These are phyloP conservation scores for Nitzschia sp. DNA, from an alignment of 108 stramenopile species.

Conservation along the genomic window DNA sequence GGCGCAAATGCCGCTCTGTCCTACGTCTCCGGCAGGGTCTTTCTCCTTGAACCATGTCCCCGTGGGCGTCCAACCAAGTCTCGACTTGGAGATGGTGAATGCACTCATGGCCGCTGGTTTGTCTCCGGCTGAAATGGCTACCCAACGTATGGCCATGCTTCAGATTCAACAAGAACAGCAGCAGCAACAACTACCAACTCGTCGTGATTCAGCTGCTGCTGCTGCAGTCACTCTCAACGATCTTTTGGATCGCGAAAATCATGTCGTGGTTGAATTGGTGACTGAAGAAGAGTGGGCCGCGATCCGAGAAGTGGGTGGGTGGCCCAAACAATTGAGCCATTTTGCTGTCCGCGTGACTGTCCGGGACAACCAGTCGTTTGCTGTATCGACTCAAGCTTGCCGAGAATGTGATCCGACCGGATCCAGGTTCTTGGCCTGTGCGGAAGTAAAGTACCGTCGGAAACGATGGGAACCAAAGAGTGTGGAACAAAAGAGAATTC, in stretches of 20 bases:
- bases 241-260: slow-evolving; percentile 78
- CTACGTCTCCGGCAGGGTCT: slow-evolving; percentile 17
- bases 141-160: slow-evolving; percentile 67
- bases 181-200: slow-evolving; percentile 1
- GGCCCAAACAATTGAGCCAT: slow-evolving; percentile 25
- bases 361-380: slow-evolving; percentile 21
- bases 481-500: slow-evolving; percentile 23
- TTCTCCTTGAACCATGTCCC: slow-evolving; percentile 27
- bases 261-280: slow-evolving; percentile 77
- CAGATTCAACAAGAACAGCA: slow-evolving; percentile 49
- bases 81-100: slow-evolving; percentile 48
- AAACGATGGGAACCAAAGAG: slow-evolving; percentile 33
- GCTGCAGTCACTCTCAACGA: slow-evolving; percentile 37
- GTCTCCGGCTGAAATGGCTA: slow-evolving; percentile 53
- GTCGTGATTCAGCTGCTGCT: background rate
- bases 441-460: slow-evolving; percentile 30
- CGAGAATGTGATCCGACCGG: slow-evolving; percentile 74
- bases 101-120: slow-evolving; percentile 66
- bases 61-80: slow-evolving; percentile 23
- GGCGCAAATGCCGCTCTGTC: slow-evolving; percentile 1
- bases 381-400: slow-evolving; percentile 65
- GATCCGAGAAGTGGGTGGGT: slow-evolving; percentile 63
- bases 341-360: slow-evolving; percentile 30
- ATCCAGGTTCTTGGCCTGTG: slow-evolving; percentile 21
- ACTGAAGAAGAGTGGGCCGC: slow-evolving; percentile 75